These are phyloP conservation scores for Trichaptum fuscoviolaceum DNA, from an alignment of 768 basidiomycete species.

Conservation along the genomic window DNA sequence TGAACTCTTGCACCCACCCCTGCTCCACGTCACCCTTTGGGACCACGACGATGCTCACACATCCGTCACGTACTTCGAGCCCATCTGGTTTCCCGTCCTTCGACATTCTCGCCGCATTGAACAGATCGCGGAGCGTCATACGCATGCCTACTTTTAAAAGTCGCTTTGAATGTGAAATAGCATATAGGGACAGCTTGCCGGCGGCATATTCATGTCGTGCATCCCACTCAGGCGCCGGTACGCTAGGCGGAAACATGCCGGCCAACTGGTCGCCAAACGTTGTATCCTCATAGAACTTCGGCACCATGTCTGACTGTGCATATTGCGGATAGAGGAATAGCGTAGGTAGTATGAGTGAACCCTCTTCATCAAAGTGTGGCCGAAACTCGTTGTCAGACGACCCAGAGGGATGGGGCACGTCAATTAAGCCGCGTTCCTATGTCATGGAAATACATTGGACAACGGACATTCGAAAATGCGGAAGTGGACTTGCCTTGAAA, in stretches of 20 bases:
- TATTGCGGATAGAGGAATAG: constrained; percentile 94
- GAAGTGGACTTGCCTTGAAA: constrained; percentile 48
- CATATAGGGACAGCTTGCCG: constrained; percentile 71
- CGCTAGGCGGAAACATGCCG: constrained; percentile 77
- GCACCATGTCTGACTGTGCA: constrained; percentile 83
- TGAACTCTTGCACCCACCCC: constrained; percentile 87
- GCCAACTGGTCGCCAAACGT: constrained; percentile 74
- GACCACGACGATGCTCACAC: constrained; percentile 72
- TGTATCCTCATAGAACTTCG: constrained; percentile 79
- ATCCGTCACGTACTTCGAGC: constrained; percentile 77
- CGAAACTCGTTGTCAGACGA: constrained; percentile 50
- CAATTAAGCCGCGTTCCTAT: constrained; percentile 71
- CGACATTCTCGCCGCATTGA: constrained; percentile 46
- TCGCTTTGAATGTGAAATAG: constrained; percentile 68
- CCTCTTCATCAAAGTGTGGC: constrained; percentile 65
- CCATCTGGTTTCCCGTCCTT: constrained; percentile 71
- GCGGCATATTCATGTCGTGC: constrained; percentile 56
- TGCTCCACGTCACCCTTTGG: constrained; percentile 73
- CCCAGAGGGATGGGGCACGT: constrained; percentile 43
- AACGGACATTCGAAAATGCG: constrained; percentile 6
- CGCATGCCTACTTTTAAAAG: constrained; percentile 90
- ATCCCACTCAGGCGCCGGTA: constrained; percentile 74
- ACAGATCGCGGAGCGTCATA: constrained; percentile 79
- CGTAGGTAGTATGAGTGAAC: constrained; percentile 76
- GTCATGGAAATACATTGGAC: constrained; percentile 7